phyloP scores from a whole-genome alignment of 164 flowering plant species.

The Tetracentron sinense region DNA sequence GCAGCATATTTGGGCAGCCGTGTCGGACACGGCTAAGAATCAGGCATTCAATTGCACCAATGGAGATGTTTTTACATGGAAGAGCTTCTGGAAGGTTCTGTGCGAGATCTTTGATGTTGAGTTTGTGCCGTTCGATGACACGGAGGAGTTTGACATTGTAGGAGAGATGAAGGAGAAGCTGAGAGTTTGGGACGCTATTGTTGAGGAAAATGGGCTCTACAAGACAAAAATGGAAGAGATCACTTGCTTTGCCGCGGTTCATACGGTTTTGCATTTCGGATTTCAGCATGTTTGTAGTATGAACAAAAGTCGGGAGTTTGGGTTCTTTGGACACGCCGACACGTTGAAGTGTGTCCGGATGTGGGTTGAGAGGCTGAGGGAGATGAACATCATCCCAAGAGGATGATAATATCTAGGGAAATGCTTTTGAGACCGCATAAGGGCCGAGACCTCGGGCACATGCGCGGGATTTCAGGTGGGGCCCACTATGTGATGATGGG shows the following conservation, averaged over 20 bases:
- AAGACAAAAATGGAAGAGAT: constrained; percentile 25
- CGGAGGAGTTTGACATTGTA: constrained; percentile 17
- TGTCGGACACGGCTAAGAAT: constrained; percentile 17
- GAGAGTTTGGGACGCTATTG: constrained; percentile 23
- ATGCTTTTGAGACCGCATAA: too few species aligned
- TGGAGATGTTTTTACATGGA: constrained; percentile 30
- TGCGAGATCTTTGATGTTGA: constrained; percentile 21
- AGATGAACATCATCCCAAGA: constrained; percentile 24
- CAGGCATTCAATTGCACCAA: constrained; percentile 28
- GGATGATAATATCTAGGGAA: too few species aligned
- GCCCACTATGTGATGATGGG: too few species aligned
- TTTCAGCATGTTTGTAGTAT: constrained; percentile 29
- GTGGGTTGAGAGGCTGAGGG: constrained; percentile 22
- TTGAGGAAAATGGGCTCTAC: constrained; percentile 19
- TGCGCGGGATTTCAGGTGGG: too few species aligned
- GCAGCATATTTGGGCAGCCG: constrained; percentile 29
- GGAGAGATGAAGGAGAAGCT: constrained; percentile 22
- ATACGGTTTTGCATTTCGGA: constrained; percentile 3
- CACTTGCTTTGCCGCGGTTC: constrained; percentile 12
- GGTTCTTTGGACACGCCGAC: constrained; percentile 20
- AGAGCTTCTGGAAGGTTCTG: constrained; percentile 21
- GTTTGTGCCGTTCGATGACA: constrained; percentile 17
- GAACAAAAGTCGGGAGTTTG: constrained; percentile 29
- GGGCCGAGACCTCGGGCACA: too few species aligned
- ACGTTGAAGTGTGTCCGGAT: constrained; percentile 11